Percentiles rank a stretch among this genome's conserved stretches.
phyloP scores from a whole-genome alignment of 257 asterid species.

The Nyctanthes arbortristis region DNA sequence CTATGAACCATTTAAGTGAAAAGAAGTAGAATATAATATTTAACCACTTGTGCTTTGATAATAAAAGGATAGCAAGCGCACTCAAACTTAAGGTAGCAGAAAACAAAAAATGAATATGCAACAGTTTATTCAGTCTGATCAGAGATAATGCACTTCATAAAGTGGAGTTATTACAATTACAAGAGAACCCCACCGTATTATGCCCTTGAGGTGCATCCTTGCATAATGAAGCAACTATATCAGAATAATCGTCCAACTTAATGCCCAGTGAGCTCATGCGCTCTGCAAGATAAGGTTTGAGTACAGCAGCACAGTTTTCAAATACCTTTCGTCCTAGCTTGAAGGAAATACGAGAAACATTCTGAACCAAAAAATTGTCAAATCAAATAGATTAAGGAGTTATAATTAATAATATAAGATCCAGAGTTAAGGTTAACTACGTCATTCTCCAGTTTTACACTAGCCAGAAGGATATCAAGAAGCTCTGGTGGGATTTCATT shows the following conservation, averaged over 20 bases:
- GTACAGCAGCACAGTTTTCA: constrained; percentile 23
- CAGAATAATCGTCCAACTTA: constrained; percentile 28
- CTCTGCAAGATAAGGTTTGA: constrained; percentile 25
- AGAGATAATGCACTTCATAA: no score
- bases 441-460: constrained; percentile 29
- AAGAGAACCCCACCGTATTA: constrained; percentile 22
- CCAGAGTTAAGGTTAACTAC: constrained; percentile 20
- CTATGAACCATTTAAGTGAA: no score
- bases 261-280: constrained; percentile 20
- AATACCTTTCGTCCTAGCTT: constrained; percentile 29
- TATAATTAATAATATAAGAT: not conserved
- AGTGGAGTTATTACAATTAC: not conserved
- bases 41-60: no score
- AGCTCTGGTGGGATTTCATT: constrained; percentile 26
- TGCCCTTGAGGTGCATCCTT: constrained; percentile 19
- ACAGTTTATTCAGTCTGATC: no score
- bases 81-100: no score
- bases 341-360: constrained; percentile 24
- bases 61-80: no score
- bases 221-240: constrained; percentile 24
- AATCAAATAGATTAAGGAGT: not conserved
- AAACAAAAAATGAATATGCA: no score
- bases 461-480: constrained; percentile 25
- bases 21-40: no score
- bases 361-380: constrained; percentile 19